phyloP scores from a whole-genome alignment of 2,329 filamentous ascomycete species.

The Aspergillus versicolor region DNA sequence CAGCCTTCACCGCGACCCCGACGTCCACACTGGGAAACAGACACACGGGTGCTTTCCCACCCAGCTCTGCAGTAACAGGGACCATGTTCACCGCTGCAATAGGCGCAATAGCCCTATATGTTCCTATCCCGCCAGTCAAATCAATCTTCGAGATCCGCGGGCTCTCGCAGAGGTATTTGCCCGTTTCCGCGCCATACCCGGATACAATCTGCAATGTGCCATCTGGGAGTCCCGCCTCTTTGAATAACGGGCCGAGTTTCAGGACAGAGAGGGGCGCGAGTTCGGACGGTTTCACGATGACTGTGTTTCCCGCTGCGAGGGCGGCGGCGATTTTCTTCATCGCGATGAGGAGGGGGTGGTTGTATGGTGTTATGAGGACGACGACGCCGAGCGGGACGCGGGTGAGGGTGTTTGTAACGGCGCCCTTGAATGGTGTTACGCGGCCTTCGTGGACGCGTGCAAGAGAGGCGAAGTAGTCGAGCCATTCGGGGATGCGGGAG shows the following conservation, averaged over 20 bases:
- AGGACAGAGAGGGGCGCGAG: conserved; percentile 45
- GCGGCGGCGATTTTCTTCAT: conserved; percentile 42
- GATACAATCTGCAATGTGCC: conserved; percentile 50
- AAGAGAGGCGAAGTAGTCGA: conserved; percentile 68
- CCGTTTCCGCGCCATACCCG: conserved; percentile 53
- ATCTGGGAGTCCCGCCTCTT: conserved; percentile 44
- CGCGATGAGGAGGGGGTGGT: conserved; percentile 38
- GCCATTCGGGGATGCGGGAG: conserved; percentile 58
- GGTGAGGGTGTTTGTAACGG: conserved; percentile 39
- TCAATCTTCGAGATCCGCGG: conserved; percentile 34
- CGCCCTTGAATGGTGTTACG: conserved; percentile 60
- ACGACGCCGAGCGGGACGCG: conserved; percentile 40
- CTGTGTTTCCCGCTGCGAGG: conserved; percentile 41
- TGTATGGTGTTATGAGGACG: conserved; percentile 41
- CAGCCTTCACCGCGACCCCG: conserved; percentile 29
- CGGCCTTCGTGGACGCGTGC: conserved; percentile 66
- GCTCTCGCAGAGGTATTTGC: conserved; percentile 30
- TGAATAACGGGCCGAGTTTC: conserved; percentile 39
- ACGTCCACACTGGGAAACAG: conserved; percentile 35
- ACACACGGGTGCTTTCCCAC: conserved; percentile 38
- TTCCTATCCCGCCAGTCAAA: conserved; percentile 33
- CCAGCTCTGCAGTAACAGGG: conserved; percentile 36
- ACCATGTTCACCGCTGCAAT: conserved; percentile 34
- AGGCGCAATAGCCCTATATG: conserved; percentile 34
- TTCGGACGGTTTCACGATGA: conserved; percentile 43